Evolutionary conservation across 164 flowering plant genomes (phyloP), one percentile per base, ranked within the genome.

Genomic region (Malania oleifera): DNA sequence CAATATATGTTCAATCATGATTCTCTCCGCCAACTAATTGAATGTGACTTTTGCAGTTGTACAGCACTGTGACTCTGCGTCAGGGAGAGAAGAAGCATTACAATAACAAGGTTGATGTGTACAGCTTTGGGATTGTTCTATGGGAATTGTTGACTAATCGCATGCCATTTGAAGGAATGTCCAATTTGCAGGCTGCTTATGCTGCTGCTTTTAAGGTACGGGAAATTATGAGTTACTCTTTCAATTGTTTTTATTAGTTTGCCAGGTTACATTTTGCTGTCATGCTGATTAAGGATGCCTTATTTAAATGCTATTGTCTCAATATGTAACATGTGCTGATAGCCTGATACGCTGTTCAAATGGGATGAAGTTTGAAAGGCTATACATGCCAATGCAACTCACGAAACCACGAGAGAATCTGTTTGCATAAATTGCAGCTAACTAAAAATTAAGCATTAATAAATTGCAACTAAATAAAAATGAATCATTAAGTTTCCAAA

Each of bases 141-240:
- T 92, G 98, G 98, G 98, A 92, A 61, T 52, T 91, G 26, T 54
- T 92, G 69, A 87, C 91, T 31, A 92, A 92, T 52, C 89, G 88
- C 28, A 79, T 92, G 93, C 98, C 96, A 56, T 89, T 92, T 67
- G 98, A 92, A 65, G 95, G 96, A 66, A 92, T 92, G 98, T 87
- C 96, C 47, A 92, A 89, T 69, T 76, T 92, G 79, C 98, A 92
- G 70, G 96, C 98, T 68, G 98, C 96, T 52, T 92, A 92, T 81
- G 98, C 98, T 45, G 96, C 98, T 62, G 98, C 98, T 57, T 86
- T 91, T 68, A 91, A 91, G 98, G 98, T 87, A 57, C 43, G 25
- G 25, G 37, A 58, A 17, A 15, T 14, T 13, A 9, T 17, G 24
- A 20, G 14, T 28, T 18, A 22, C 48, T 31, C 0, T 53, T 52